Conservation (phyloP, 176 grass and related monocot species). For the Oryza coarctata region DNA sequence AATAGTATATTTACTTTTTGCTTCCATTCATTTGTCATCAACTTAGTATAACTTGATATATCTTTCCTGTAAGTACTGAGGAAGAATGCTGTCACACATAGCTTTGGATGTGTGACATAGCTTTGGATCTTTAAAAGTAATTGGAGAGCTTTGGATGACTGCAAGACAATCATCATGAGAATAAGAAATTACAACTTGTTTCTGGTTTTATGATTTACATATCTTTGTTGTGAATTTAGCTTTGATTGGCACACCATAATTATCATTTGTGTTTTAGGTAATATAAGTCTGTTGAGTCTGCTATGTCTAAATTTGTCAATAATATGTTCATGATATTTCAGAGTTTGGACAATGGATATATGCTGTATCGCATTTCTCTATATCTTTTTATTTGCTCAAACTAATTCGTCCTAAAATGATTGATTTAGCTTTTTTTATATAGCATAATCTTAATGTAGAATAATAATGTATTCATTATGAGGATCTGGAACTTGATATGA, state of each 20-base stretch:
- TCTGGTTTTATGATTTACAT: neutral
- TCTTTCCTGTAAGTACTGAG: conserved; percentile 1
- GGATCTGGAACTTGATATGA: neutral
- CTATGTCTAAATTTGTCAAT: neutral
- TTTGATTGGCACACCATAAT: neutral
- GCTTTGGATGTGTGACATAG: too few species aligned
- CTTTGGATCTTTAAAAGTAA: neutral
- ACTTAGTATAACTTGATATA: neutral
- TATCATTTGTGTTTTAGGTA: neutral
- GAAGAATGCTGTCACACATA: neutral
- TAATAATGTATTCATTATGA: neutral
- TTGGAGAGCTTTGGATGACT: neutral
- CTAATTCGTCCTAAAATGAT: neutral
- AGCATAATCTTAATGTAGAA: neutral
- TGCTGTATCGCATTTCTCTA: neutral
- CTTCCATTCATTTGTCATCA: neutral
- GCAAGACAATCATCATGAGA: neutral
- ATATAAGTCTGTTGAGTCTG: neutral
- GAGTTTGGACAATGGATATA: neutral
- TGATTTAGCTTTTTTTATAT: neutral
- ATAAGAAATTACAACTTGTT: neutral
- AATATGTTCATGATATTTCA: neutral
- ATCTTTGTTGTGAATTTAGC: neutral
- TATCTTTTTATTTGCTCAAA: neutral
- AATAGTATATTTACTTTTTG: neutral